These are phyloP conservation scores for Lunasporangiospora selenospora DNA, from an alignment of 192 early-diverging fungal species.

Conservation along the genomic window DNA sequence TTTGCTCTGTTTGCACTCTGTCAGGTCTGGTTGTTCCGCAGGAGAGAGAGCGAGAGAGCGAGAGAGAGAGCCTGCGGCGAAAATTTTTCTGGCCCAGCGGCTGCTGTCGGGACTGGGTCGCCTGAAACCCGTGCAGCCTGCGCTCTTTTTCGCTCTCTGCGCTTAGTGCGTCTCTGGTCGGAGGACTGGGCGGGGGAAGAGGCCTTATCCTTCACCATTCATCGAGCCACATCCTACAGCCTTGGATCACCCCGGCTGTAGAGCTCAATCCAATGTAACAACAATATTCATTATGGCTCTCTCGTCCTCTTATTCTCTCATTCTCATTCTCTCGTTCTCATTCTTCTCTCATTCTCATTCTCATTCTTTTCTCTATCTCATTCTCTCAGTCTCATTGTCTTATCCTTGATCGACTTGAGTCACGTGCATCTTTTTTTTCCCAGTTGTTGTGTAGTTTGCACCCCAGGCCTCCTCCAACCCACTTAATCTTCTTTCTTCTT, in stretches of 20 bases:
- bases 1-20: not conserved
- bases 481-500: not conserved
- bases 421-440: no score
- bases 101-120: not conserved
- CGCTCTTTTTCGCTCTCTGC: not conserved
- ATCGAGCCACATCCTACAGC: conserved; percentile 2
- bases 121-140: not conserved
- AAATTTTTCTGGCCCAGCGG: not conserved
- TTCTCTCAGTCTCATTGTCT: not conserved
- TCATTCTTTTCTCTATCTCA: not conserved
- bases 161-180: not conserved
- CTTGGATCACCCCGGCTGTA: not conserved
- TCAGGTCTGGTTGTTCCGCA: not conserved
- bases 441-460: no score
- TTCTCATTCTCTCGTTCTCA: not conserved
- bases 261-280: not conserved
- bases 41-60: no score
- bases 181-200: no score
- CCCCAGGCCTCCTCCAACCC: not conserved
- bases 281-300: not conserved
- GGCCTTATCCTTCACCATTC: no score
- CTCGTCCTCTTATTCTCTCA: not conserved
- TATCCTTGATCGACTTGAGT: no score
- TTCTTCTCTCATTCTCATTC: not conserved
- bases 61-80: conserved; percentile 4